Evolutionary conservation across 2,329 filamentous ascomycete species (phyloP), one percentile per base, ranked within the genome.

Genomic region (Fusarium longipes): DNA sequence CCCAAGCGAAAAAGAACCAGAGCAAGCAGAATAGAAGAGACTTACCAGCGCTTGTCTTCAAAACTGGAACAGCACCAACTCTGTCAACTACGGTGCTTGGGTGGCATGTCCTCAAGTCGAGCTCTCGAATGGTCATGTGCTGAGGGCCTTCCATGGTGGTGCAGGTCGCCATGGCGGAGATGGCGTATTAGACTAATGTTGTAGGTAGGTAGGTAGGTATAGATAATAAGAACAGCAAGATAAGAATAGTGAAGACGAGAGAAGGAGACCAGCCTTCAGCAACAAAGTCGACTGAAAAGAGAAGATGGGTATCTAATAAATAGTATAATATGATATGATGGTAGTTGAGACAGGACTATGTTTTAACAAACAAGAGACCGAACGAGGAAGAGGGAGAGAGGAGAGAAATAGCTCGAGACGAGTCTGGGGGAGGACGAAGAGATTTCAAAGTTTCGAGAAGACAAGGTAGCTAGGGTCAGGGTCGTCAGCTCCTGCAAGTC

Each of bases 11-110:
- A 25, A 53, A 61, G 35, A 42, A 22, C 24, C 56, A 63, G 48
- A 48, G 54, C 36, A 52, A 35, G 49, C 57, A 63, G 47, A 49
- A 54, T 32, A 32, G 49, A 45, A 61, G 63, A 62, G 53, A 78
- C 86, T 84, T 76, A 89, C 86, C 86, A 74, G 86, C 83, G 74
- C 86, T 88, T 64, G 85, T 87, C 73, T 84, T 87, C 53, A 89
- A 77, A 30, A 82, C 86, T 4, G 86, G 86, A 39, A 89, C 82
- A 38, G 83, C 79, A 74, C 84, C 87, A 76, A 88, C 82, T 70
- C 81, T 82, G 74, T 86, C 83, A 55, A 82, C 82, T 67, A 87
- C 80, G 48, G 83, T 82, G 67, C 79, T 81, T 42, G 81, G 77
- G 56, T 82, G 78, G 63, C 79, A 83, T 54, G 79, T 77, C 65